These are phyloP conservation scores for Populus tremula DNA, from an alignment of 345 rosid genomes.

Conservation along the genomic window DNA sequence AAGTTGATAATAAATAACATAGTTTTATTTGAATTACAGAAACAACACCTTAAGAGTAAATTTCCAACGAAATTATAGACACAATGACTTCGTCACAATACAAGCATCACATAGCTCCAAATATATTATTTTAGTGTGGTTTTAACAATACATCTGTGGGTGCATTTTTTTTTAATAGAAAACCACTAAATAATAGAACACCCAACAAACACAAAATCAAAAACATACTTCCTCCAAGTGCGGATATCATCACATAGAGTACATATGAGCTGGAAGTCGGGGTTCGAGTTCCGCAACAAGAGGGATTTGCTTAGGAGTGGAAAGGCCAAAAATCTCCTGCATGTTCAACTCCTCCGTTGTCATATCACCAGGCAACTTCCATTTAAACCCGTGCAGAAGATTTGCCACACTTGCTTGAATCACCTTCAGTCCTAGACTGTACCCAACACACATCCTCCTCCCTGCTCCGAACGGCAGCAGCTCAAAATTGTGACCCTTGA, in stretches of 20 bases:
- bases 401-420: slow-evolving; percentile 50
- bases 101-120: too few relatives aligned
- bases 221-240: too few relatives aligned
- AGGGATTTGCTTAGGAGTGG: slow-evolving; percentile 49
- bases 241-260: slow-evolving; percentile 9
- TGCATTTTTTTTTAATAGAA: too few relatives aligned
- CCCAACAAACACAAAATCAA: neutral
- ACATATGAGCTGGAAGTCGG: slow-evolving; percentile 42
- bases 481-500: slow-evolving; percentile 56
- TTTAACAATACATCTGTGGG: neutral
- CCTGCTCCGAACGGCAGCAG: slow-evolving; percentile 66
- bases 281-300: slow-evolving; percentile 43
- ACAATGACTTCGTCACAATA: too few relatives aligned
- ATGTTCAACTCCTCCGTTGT: slow-evolving; percentile 41
- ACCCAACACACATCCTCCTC: slow-evolving; percentile 70
- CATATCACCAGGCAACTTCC: slow-evolving; percentile 44
- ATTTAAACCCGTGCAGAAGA: slow-evolving; percentile 54
- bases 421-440: slow-evolving; percentile 53
- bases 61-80: too few relatives aligned
- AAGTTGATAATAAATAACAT: too few relatives aligned
- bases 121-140: neutral
- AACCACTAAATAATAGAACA: neutral
- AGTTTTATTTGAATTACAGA: too few relatives aligned
- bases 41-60: too few relatives aligned
- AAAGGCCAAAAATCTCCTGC: slow-evolving; percentile 56